Base-by-base conservation (phyloP, 805 yeast genomes). In the Torulaspora indica region DNA sequence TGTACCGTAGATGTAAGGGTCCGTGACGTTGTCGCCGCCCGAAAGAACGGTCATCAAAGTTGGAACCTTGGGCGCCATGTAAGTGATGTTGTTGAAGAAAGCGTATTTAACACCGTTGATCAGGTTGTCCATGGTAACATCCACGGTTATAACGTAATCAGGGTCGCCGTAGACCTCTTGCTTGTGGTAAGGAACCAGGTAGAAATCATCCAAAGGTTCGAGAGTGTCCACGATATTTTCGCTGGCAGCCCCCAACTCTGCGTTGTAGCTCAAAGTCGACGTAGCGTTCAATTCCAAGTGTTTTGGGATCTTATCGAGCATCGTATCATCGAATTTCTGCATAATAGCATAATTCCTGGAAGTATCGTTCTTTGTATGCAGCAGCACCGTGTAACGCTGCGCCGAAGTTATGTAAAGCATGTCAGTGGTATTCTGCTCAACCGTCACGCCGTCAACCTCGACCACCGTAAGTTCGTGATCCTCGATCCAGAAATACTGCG, bases 61-160 rank as follows among this genome's bases (percentile, higher is more conserved):
- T 39, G 98, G 98, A 12, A 91, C 95, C 67, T 79, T 83, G 52
- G 98, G 96, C 30, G 77, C 64, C 28, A 77, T 71, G 68, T 78
- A 93, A 18, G 95, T 77, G 60, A 85, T 73, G 63, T 87, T 83
- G 74, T 91, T 90, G 82, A 91, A 88, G 71, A 91, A 85, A n/a
- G 98, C 98, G 63, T 93, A 93, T 72, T 89, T 89, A 51, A 82
- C 74, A 72, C 98, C 98, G 66, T 88, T 72, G 38, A 74, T 76
- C 67, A 93, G 74, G 73, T 87, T 86, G 64, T 83, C 82, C 97
- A 93, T 89, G 22, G 67, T 63, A 46, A 93, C 90, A 55, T 79
- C 80, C 41, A 93, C 71, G n/a, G 78, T 73, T 57, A 89, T 74
- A 45, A 72, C 72, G 53, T 75, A 72, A 62, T 87, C 95, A 10